Conservation (phyloP, 177 flowering plant genomes). For the Vitis hybrid region DNA sequence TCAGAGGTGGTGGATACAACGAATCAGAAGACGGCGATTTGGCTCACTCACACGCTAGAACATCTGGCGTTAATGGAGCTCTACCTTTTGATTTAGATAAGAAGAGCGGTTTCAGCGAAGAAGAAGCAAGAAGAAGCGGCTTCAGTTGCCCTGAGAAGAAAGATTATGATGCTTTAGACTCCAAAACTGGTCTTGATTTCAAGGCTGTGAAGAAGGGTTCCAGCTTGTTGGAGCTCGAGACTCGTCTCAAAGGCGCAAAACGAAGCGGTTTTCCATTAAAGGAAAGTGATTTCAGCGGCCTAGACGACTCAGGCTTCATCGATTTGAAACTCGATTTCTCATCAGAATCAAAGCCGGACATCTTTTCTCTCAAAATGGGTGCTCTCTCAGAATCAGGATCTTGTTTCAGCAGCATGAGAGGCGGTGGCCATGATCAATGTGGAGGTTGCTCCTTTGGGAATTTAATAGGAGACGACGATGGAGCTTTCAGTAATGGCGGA, state of each 20-base stretch:
- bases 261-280: constrained; percentile 30
- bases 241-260: constrained; percentile 18
- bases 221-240: neutral
- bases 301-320: constrained; percentile 56
- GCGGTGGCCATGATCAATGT: constrained; percentile 6
- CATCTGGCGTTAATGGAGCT: constrained; percentile 40
- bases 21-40: constrained; percentile 38
- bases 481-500: constrained; percentile 29
- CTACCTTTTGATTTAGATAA: constrained; percentile 27
- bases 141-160: constrained; percentile 16
- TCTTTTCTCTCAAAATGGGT: constrained; percentile 21
- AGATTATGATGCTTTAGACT: constrained; percentile 2
- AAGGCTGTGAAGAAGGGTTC: constrained; percentile 7
- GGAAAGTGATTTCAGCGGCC: constrained; percentile 36
- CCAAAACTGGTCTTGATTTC: constrained; percentile 8
- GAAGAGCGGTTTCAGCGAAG: constrained; percentile 18
- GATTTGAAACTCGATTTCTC: constrained; percentile 58
- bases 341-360: constrained; percentile 23
- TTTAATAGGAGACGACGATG: constrained; percentile 8
- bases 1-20: constrained; percentile 37
- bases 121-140: constrained; percentile 31
- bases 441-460: constrained; percentile 8
- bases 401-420: constrained; percentile 27
- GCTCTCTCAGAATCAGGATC: constrained; percentile 21
- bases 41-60: constrained; percentile 41